phyloP scores from a whole-genome alignment of 2,329 filamentous ascomycete species.

The Anisogramma anomala region DNA sequence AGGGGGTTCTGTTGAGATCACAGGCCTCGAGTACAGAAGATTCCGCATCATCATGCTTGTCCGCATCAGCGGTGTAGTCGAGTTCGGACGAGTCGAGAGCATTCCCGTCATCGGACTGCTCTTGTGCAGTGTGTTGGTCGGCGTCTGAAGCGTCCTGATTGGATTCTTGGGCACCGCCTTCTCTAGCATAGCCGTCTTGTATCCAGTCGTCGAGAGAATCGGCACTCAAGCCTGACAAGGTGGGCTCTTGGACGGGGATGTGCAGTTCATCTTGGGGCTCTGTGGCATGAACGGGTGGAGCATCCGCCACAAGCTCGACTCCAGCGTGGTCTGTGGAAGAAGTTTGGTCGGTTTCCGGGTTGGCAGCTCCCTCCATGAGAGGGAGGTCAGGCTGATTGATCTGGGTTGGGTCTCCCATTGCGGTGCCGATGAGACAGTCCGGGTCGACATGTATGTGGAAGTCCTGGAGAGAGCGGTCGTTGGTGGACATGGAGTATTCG shows the following conservation, averaged over 20 bases:
- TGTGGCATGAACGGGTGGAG: not conserved
- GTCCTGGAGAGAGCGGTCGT: conserved; percentile 25
- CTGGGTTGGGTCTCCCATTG: conserved; percentile 24
- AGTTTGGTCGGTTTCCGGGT: not conserved
- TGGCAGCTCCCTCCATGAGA: conserved; percentile 2
- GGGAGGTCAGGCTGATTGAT: not conserved
- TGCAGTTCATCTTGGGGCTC: not conserved
- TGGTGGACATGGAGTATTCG: not conserved
- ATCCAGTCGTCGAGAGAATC: not conserved
- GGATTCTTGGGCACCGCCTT: not conserved
- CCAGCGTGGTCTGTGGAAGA: conserved; percentile 2
- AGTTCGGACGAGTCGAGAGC: conserved; percentile 10
- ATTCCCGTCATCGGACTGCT: not conserved
- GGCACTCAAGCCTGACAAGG: not conserved
- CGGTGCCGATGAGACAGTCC: conserved; percentile 31
- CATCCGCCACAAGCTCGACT: not conserved
- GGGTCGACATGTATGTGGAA: conserved; percentile 39
- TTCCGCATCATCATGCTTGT: conserved; percentile 2
- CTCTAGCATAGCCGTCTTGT: not conserved
- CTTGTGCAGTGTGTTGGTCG: not conserved
- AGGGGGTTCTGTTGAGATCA: conserved; percentile 26
- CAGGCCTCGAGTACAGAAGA: conserved; percentile 15
- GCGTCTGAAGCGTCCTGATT: not conserved
- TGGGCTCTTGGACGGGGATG: not conserved
- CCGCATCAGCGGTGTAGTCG: conserved; percentile 6